Evolutionary conservation across 2,329 filamentous ascomycete genomes (phyloP), one percentile per base, ranked within the genome.

Genomic region (Amauroascus verrucosus): DNA sequence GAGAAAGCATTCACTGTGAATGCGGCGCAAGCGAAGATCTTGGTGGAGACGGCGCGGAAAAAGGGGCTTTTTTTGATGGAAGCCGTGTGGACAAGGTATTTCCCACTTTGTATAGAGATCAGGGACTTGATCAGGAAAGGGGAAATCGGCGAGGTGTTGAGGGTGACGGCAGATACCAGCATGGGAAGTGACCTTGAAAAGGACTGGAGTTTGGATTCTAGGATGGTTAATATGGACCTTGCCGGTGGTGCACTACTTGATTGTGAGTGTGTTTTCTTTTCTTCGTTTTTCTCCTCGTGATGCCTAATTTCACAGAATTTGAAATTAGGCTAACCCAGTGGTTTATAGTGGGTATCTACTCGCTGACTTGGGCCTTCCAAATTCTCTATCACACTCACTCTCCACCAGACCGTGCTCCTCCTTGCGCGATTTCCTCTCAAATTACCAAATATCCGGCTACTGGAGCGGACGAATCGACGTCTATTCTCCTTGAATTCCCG

Each of bases 1-100:
- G 89, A 95, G 70, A 95, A 95, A 76, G 81, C 89, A 0, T 84
- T 95, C 62, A 94, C 88, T 1, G 86, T 91, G 58, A 95, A 85
- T 58, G 88, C 85, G 2, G 75, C 81, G 8, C 89, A 95, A 71
- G 75, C 85, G 22, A 81, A 80, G 69, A 82, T 82, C 66, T 76
- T 95, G 24, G 79, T 84, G 48, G 80, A 84, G 57, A 83, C 80
- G 56, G 89, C 89, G 6, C 79, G 75, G 66, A 77, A 80, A 63
- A 91, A 88, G 76, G 79, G 80, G 56, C 65, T 88, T 66, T 85
- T 86, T 75, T 71, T 91, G 57, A 89, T 90, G 85, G 86, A 91
- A 71, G 87, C 87, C 41, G 87, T 94, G 18, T 95, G 88, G 89
- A 94, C 88, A 33, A 77, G 89, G 55, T 93, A 85, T 72, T 93